A percentile compares a stretch with the other conserved stretches of the same genome.
phyloP scores from a whole-genome alignment of 2,329 filamentous ascomycete species.

The Furcasterigmium furcatum region DNA sequence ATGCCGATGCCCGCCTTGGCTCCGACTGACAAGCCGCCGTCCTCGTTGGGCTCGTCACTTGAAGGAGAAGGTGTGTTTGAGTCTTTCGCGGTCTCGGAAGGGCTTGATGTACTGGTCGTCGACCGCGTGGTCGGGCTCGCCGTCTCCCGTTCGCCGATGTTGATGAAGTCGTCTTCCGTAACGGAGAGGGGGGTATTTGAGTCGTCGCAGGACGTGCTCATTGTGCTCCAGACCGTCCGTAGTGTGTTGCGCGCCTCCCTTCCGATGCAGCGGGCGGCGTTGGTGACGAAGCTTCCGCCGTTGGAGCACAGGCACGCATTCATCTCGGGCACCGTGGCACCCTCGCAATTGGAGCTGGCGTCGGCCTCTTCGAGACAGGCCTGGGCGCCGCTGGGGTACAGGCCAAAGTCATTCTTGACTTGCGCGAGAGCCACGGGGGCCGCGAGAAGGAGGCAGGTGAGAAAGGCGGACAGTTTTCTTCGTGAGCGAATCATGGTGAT shows the following conservation, averaged over 20 bases:
- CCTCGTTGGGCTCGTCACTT: neutral
- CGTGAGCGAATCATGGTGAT: slow-evolving; percentile 5
- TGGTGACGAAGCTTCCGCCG: slow-evolving; percentile 43
- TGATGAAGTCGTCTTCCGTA: slow-evolving; percentile 35
- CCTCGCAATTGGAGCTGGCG: slow-evolving; percentile 34
- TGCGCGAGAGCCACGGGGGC: slow-evolving; percentile 15
- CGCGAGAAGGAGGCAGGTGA: slow-evolving; percentile 21
- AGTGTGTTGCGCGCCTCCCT: slow-evolving; percentile 30
- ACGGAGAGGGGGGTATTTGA: slow-evolving; percentile 41
- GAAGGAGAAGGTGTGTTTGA: too few relatives aligned
- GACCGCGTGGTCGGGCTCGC: slow-evolving; percentile 9
- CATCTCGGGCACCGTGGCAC: slow-evolving; percentile 30
- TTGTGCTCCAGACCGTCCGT: slow-evolving; percentile 35
- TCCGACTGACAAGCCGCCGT: slow-evolving; percentile 25
- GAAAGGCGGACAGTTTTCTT: slow-evolving; percentile 9
- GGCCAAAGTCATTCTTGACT: slow-evolving; percentile 35
- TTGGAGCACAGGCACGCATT: slow-evolving; percentile 50
- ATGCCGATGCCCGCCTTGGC: slow-evolving; percentile 37
- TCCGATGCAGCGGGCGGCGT: slow-evolving; percentile 43
- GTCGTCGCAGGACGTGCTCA: slow-evolving; percentile 38
- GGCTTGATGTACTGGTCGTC: neutral
- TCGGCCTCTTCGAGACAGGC: slow-evolving; percentile 40
- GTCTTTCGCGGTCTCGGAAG: neutral
- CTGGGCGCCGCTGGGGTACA: slow-evolving; percentile 37
- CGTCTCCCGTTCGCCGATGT: slow-evolving; percentile 5